Conservation (phyloP, 805 yeast species). For the Saccharomycopsis sp. region DNA sequence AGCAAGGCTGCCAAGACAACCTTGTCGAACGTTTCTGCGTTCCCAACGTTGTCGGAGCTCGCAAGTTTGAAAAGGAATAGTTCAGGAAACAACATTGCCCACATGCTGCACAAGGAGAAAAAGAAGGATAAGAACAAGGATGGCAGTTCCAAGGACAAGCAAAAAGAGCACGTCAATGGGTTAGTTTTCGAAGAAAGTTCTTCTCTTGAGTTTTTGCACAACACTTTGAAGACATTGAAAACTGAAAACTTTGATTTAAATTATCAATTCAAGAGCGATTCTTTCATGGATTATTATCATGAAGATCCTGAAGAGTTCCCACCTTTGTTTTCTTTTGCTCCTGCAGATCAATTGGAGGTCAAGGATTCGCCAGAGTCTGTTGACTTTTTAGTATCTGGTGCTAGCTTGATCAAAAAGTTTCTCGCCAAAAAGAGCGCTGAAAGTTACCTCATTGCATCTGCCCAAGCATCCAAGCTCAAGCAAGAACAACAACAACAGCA, state of each 20-base stretch:
- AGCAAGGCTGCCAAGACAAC: constrained; percentile 21
- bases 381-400: no score
- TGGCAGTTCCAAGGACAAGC: constrained; percentile 28
- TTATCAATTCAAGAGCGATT: constrained; percentile 35
- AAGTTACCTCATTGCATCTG: constrained; percentile 23
- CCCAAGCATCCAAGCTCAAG: constrained; percentile 28
- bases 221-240: constrained; percentile 35
- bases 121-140: constrained; percentile 25
- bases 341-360: constrained; percentile 25
- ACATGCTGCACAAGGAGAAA: constrained; percentile 23
- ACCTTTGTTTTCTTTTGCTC: constrained; percentile 42
- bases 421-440: no score
- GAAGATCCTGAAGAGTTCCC: constrained; percentile 28
- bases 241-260: constrained; percentile 27
- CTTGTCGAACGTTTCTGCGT: constrained; percentile 40
- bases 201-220: constrained; percentile 41
- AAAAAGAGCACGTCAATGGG: constrained; percentile 37
- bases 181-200: constrained; percentile 38
- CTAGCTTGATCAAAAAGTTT: no score
- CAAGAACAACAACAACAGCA: constrained; percentile 22
- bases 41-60: constrained; percentile 49
- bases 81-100: constrained; percentile 22
- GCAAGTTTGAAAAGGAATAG: constrained; percentile 31
- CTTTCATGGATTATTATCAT: no score
- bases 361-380: no score